Evolutionary conservation across 805 yeast genomes (phyloP).

Genomic region (Nakazawaea populi): DNA sequence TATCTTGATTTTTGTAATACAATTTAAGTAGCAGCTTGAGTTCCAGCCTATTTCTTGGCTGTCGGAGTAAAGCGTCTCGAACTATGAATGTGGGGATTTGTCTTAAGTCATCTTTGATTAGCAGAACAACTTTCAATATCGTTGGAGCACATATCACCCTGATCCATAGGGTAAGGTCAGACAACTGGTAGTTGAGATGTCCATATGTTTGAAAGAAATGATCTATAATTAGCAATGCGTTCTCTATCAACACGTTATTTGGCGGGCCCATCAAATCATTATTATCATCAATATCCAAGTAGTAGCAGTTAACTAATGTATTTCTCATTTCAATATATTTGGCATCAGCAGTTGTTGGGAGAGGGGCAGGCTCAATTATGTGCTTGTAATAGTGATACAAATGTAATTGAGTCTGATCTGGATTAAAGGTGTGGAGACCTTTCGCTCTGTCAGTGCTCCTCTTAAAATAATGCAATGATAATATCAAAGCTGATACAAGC

Average conservation of each 20-base stretch:
- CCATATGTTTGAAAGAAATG: neutral
- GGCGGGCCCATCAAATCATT: neutral
- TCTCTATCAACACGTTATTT: neutral
- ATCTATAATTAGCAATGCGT: neutral
- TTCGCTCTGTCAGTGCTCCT: neutral
- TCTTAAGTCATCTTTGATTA: neutral
- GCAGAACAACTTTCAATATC: neutral
- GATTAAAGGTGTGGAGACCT: neutral
- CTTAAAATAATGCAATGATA: constrained; percentile 1
- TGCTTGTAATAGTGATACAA: neutral
- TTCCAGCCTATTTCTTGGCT: constrained; percentile 3
- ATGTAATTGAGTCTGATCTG: neutral
- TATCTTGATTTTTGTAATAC: neutral
- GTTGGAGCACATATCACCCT: neutral
- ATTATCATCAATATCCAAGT: neutral
- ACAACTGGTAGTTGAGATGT: neutral
- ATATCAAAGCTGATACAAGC: neutral
- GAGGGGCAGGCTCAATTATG: neutral
- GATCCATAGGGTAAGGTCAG: neutral
- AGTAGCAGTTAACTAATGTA: neutral
- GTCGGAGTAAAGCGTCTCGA: constrained; percentile 3
- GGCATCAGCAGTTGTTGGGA: too few species aligned
- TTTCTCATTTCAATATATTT: neutral
- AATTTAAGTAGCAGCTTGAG: neutral
- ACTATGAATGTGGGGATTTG: neutral